These are phyloP conservation scores for Leucosporidium yakuticum DNA, from an alignment of 768 basidiomycete genomes.

Conservation along the genomic window DNA sequence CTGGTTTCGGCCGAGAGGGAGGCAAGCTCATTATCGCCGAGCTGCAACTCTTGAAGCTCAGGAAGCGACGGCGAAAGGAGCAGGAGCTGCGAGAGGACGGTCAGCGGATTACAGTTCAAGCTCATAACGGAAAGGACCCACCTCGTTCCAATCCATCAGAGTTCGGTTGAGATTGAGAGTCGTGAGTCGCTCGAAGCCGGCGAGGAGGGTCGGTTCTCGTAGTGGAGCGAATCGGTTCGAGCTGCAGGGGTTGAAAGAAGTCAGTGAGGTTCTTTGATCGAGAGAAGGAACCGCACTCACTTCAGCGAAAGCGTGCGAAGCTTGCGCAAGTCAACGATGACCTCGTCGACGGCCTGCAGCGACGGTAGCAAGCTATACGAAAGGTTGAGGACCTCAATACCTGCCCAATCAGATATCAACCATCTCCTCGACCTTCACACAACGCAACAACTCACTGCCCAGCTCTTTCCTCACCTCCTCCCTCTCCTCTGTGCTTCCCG, in stretches of 20 bases:
- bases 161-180: conserved; percentile 66
- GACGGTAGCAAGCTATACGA: conserved; percentile 16
- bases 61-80: conserved; percentile 39
- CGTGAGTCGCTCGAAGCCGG: conserved; percentile 47
- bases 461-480: conserved; percentile 45
- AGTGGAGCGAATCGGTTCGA: conserved; percentile 59
- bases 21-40: conserved; percentile 62
- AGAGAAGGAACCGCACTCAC: conserved; percentile 50
- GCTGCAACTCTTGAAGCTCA: conserved; percentile 49
- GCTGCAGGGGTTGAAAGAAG: conserved; percentile 46
- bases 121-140: conserved; percentile 42
- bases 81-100: conserved; percentile 34
- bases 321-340: conserved; percentile 56
- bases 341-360: conserved; percentile 41
- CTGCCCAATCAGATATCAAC: conserved; percentile 4
- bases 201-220: background rate
- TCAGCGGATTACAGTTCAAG: background rate
- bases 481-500: conserved; percentile 44
- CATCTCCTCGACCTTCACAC: conserved; percentile 58
- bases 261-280: background rate
- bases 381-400: conserved; percentile 13
- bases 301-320: conserved; percentile 69
- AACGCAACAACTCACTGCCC: conserved; percentile 46
- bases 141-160: conserved; percentile 64
- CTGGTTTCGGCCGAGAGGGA: conserved; percentile 37